phyloP scores from a whole-genome alignment of 495 filamentous ascomycete species.

The Penicillium odoratum region DNA sequence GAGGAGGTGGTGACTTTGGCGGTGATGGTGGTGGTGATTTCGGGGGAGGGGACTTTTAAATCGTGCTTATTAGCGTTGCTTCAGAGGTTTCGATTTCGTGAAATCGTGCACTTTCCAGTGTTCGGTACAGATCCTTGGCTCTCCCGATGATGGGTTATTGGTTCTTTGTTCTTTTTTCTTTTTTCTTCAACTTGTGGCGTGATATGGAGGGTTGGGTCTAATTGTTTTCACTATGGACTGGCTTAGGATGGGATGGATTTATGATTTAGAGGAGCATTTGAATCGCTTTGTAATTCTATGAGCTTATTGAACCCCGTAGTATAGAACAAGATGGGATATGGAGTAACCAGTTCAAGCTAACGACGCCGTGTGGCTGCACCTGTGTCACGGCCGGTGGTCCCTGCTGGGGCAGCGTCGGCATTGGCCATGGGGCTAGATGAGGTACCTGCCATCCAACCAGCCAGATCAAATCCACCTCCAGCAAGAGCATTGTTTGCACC shows the following conservation, averaged over 20 bases:
- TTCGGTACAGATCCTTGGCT: too few relatives aligned
- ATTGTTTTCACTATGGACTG: not conserved
- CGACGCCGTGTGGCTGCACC: conserved; percentile 37
- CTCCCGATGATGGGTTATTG: too few relatives aligned
- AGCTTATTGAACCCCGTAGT: not conserved
- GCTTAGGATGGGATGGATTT: not conserved
- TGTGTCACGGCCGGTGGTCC: conserved; percentile 38
- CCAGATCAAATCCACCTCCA: conserved; percentile 71
- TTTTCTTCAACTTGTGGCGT: not conserved
- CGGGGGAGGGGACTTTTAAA: conserved; percentile 57
- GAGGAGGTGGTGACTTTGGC: conserved; percentile 31
- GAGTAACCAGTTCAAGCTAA: not conserved
- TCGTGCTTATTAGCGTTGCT: conserved; percentile 2
- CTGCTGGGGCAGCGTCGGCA: conserved; percentile 28
- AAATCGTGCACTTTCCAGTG: not conserved
- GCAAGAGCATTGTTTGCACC: conserved; percentile 39
- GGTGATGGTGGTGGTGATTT: conserved; percentile 48
- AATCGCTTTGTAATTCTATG: not conserved
- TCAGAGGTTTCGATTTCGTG: not conserved
- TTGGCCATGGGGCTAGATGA: conserved; percentile 27
- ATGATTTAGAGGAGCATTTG: not conserved
- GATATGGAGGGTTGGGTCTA: not conserved
- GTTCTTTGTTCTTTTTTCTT: too few relatives aligned
- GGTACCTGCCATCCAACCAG: conserved; percentile 72
- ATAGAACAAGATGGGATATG: not conserved